These are phyloP conservation scores for Tieghemiomyces parasiticus DNA, from an alignment of 192 early-diverging fungal species.

Conservation along the genomic window DNA sequence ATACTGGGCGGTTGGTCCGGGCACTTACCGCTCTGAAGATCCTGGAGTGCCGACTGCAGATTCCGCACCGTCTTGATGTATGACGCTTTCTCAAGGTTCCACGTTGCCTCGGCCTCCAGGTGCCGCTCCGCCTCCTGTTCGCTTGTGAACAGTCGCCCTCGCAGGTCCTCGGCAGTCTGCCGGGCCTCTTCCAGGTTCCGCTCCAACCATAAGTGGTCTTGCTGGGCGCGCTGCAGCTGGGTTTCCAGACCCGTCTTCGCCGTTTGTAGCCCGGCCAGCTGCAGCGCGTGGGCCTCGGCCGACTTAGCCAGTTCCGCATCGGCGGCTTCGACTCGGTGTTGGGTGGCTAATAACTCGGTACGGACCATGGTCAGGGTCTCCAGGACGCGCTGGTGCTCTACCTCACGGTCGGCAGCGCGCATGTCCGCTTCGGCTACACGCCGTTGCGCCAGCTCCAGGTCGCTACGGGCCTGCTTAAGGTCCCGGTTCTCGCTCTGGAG, in stretches of 20 bases:
- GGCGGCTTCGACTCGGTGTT: conserved; percentile 11
- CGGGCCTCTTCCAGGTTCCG: conserved; percentile 16
- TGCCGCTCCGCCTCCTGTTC: conserved; percentile 36
- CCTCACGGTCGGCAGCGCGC: background rate
- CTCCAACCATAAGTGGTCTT: conserved; percentile 17
- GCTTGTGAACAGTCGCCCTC: conserved; percentile 28
- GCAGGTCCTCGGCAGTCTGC: conserved; percentile 18
- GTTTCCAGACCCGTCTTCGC: background rate
- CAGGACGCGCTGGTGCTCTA: conserved; percentile 2
- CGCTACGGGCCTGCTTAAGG: conserved; percentile 25
- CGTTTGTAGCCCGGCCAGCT: background rate
- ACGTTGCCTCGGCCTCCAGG: conserved; percentile 37
- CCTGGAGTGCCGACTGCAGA: conserved; percentile 73
- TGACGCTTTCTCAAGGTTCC: conserved; percentile 37
- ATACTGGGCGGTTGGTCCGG: background rate
- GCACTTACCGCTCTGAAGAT: conserved; percentile 65
- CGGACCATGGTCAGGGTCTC: conserved; percentile 14
- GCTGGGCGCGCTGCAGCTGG: background rate
- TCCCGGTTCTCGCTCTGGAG: conserved; percentile 66
- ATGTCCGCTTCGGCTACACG: background rate
- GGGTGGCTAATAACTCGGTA: background rate
- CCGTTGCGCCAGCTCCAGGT: background rate
- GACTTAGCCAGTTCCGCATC: conserved; percentile 16
- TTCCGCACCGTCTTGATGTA: conserved; percentile 54
- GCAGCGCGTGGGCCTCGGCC: background rate